Evolutionary conservation across 805 yeast genomes (phyloP).

Genomic region (Wickerhamiella parazyma): DNA sequence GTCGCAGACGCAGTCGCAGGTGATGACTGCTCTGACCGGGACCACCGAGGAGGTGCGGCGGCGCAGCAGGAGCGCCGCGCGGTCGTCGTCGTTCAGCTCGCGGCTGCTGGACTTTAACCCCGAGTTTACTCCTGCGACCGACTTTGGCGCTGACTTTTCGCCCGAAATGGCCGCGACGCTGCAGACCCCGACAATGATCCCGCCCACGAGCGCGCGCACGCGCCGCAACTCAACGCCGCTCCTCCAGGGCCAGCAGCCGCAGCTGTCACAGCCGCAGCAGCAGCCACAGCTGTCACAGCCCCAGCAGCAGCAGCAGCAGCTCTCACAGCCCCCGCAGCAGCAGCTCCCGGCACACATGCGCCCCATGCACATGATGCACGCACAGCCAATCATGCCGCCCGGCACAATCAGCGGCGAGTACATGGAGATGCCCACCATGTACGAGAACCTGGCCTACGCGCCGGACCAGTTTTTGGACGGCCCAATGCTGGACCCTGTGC

Average conservation of each 20-base stretch:
- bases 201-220: not conserved
- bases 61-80: constrained; percentile 3
- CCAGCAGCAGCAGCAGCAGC: not conserved
- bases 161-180: not conserved
- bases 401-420: constrained; percentile 3
- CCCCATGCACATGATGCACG: not conserved
- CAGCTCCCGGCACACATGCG: too few species aligned
- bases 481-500: not conserved
- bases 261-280: not conserved
- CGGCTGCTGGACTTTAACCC: not conserved
- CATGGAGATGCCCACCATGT: constrained; percentile 3
- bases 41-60: not conserved
- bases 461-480: not conserved
- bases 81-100: constrained; percentile 4
- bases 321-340: not conserved
- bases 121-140: not conserved
- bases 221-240: constrained; percentile 1
- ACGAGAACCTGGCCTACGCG: constrained; percentile 4
- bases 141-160: not conserved
- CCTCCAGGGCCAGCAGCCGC: not conserved
- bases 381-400: constrained; percentile 1
- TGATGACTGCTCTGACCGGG: constrained; percentile 1
- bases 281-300: not conserved
- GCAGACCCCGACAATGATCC: not conserved
- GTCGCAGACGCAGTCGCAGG: constrained; percentile 11